Conservation (phyloP, 768 basidiomycete species). For the Leccinum boreale region DNA sequence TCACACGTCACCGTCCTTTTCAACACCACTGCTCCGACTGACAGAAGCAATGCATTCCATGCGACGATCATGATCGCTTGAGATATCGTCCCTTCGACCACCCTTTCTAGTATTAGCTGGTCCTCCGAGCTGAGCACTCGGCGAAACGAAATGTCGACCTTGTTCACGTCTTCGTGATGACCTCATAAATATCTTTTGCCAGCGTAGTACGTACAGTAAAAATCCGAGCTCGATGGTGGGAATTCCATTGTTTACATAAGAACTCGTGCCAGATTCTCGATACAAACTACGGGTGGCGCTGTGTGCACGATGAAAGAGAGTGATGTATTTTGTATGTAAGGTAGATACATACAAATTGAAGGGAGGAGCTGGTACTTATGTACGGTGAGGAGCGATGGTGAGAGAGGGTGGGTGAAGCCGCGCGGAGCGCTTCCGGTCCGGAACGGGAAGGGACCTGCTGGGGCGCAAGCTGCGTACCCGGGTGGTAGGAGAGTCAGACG, state of each 20-base stretch:
- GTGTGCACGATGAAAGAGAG: too few species aligned
- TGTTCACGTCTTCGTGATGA: slow-evolving; percentile 8
- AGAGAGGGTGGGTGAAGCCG: too few species aligned
- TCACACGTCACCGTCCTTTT: slow-evolving; percentile 74
- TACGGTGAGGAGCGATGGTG: too few species aligned
- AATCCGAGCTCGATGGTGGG: background rate
- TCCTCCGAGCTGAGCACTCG: background rate
- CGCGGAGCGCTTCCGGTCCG: too few species aligned
- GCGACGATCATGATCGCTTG: slow-evolving; percentile 22
- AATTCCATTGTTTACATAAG: background rate
- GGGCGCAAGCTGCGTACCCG: too few species aligned
- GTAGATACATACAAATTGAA: too few species aligned
- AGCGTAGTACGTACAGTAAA: background rate
- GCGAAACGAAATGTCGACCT: slow-evolving; percentile 7
- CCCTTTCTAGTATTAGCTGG: background rate
- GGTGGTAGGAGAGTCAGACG: too few species aligned
- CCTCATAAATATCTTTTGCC: slow-evolving; percentile 9
- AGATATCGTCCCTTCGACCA: slow-evolving; percentile 1
- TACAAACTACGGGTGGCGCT: too few species aligned
- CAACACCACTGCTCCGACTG: slow-evolving; percentile 73
- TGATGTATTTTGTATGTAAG: too few species aligned
- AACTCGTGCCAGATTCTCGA: background rate
- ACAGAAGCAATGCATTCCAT: slow-evolving; percentile 72
- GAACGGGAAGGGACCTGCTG: too few species aligned
- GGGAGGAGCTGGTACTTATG: too few species aligned